A percentile compares a stretch with the other conserved stretches of the same genome.
phyloP scores from a whole-genome alignment of 208 protist species.

The Crithidia bombi region DNA sequence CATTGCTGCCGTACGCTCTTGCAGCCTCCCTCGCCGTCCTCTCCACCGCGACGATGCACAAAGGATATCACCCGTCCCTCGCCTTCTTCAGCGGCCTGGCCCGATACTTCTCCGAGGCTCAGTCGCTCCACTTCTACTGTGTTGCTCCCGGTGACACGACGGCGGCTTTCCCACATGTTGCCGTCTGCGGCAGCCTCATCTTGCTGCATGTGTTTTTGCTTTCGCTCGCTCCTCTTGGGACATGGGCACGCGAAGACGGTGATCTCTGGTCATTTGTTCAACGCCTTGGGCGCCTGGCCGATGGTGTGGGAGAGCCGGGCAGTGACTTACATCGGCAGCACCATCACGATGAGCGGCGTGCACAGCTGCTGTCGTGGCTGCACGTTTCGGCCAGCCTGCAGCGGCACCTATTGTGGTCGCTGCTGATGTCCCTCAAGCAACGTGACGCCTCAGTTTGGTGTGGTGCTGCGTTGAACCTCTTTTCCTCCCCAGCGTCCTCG shows the following conservation, averaged over 20 bases:
- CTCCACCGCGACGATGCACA: conserved; percentile 16
- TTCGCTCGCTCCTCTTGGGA: conserved; percentile 6
- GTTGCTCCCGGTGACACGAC: not conserved
- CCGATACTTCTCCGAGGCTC: conserved; percentile 23
- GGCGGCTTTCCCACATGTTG: conserved; percentile 3
- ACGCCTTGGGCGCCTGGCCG: not conserved
- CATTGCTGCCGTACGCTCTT: conserved; percentile 38
- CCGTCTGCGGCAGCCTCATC: conserved; percentile 25
- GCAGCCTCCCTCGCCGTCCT: conserved; percentile 27
- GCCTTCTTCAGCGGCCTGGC: conserved; percentile 12
- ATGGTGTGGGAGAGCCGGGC: no score
- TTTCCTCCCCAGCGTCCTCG: conserved; percentile 29
- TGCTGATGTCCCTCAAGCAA: conserved; percentile 24
- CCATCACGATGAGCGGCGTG: no score
- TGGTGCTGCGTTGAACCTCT: not conserved
- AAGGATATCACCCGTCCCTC: not conserved
- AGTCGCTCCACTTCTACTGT: conserved; percentile 29
- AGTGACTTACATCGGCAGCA: no score
- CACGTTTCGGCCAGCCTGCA: conserved; percentile 9
- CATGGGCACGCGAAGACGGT: conserved; percentile 24
- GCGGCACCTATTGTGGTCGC: conserved; percentile 25
- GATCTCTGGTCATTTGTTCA: conserved; percentile 23
- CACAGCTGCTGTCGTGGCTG: conserved; percentile 22
- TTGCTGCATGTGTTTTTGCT: conserved; percentile 38
- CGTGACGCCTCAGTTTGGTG: conserved; percentile 22